phyloP scores from a whole-genome alignment of 208 protist species.

The Crithidia mellificae region DNA sequence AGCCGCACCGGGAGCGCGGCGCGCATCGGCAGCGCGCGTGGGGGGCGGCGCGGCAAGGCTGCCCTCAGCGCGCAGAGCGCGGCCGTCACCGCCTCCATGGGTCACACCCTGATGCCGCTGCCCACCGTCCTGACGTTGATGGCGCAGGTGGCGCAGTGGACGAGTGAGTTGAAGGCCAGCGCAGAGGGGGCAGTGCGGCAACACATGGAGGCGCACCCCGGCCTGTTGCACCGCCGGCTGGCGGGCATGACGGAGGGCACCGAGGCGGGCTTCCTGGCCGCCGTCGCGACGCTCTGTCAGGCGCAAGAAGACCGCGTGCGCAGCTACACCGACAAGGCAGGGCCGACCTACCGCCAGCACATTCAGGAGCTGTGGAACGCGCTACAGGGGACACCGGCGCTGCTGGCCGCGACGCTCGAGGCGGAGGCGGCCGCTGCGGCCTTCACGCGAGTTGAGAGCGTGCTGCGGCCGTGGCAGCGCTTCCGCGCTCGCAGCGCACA shows the following conservation, averaged over 20 bases:
- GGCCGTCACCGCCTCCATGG: conserved; percentile 13
- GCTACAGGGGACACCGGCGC: conserved; percentile 50
- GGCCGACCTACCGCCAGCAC: conserved; percentile 51
- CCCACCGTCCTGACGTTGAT: conserved; percentile 46
- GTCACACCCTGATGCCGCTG: conserved; percentile 29
- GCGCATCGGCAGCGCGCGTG: conserved; percentile 5
- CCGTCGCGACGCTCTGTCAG: conserved; percentile 41
- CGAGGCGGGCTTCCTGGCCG: conserved; percentile 37
- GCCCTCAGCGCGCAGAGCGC: conserved; percentile 1
- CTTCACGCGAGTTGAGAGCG: conserved; percentile 48
- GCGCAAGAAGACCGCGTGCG: conserved; percentile 45
- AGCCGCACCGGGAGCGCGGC: conserved; percentile 13
- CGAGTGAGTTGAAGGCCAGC: conserved; percentile 34
- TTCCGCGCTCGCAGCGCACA: conserved; percentile 56
- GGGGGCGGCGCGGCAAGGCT: conserved; percentile 8
- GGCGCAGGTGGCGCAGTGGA: conserved; percentile 47
- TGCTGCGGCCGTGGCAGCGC: conserved; percentile 53
- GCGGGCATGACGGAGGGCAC: conserved; percentile 52
- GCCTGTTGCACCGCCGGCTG: conserved; percentile 46
- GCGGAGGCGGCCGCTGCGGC: conserved; percentile 43
- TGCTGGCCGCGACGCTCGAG: conserved; percentile 48
- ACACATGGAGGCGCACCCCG: conserved; percentile 51
- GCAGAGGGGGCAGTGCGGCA: conserved; percentile 31
- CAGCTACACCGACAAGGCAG: conserved; percentile 51
- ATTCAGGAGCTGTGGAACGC: conserved; percentile 67